phyloP scores from a whole-genome alignment of 306 rosid genomes.

The Lablab purpureus region DNA sequence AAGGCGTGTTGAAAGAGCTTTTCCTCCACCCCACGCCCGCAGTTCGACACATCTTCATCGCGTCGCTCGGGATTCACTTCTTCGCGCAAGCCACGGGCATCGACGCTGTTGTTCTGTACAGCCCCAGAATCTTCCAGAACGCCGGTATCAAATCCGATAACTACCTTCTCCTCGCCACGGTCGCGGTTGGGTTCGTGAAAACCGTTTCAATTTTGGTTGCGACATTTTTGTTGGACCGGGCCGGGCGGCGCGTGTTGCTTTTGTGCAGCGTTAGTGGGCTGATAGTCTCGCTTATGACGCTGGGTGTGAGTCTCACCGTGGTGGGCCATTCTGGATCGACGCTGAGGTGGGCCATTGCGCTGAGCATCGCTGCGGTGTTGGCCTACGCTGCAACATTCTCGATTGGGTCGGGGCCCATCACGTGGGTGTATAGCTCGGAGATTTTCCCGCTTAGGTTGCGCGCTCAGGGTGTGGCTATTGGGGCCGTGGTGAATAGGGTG shows the following conservation, averaged over 20 bases:
- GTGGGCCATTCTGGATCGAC: conserved; percentile 6
- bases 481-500: conserved; percentile 58
- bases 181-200: conserved; percentile 74
- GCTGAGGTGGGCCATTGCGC: conserved; percentile 55
- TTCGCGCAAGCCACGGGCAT: conserved; percentile 79
- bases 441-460: conserved; percentile 51
- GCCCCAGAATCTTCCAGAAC: conserved; percentile 70
- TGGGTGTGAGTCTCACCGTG: conserved; percentile 55
- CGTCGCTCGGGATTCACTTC: conserved; percentile 71
- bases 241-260: conserved; percentile 74
- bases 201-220: conserved; percentile 68
- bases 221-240: conserved; percentile 63
- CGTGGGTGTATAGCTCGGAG: conserved; percentile 82
- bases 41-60: conserved; percentile 68
- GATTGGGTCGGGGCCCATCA: conserved; percentile 80
- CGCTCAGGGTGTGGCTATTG: conserved; percentile 75
- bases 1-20: conserved; percentile 70
- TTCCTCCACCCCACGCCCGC: conserved; percentile 62
- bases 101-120: conserved; percentile 79
- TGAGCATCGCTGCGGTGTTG: conserved; percentile 53
- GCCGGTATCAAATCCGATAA: conserved; percentile 60
- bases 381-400: conserved; percentile 63
- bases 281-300: conserved; percentile 47
- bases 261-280: conserved; percentile 66
- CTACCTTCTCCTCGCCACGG: conserved; percentile 59